A percentile compares a stretch with the other conserved stretches of the same genome.
Evolutionary conservation across 768 basidiomycete genomes (phyloP).

Genomic region (Amanita exitialis): DNA sequence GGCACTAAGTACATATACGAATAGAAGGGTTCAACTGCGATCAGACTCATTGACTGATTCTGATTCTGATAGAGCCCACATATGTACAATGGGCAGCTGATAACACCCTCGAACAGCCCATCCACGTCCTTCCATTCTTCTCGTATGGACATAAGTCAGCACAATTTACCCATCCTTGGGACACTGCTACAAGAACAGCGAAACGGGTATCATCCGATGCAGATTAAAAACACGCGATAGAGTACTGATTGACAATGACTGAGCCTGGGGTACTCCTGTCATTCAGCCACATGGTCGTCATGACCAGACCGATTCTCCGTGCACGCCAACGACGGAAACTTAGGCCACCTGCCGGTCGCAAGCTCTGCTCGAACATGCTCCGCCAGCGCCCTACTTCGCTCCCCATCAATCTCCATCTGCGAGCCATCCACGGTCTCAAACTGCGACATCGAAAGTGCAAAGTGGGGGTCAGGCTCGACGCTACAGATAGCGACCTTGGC

Average conservation of each 20-base stretch:
- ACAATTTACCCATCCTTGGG: too few relatives aligned
- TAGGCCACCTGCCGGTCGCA: slow-evolving; percentile 17
- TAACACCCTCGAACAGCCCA: too few relatives aligned
- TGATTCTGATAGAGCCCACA: too few relatives aligned
- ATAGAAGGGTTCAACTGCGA: too few relatives aligned
- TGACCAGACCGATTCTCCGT: slow-evolving; percentile 11
- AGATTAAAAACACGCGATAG: too few relatives aligned
- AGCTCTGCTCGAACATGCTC: slow-evolving; percentile 20
- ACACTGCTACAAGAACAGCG: too few relatives aligned
- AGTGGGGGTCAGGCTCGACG: not conserved
- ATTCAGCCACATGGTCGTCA: not conserved
- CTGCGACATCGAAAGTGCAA: not conserved
- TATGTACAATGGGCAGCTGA: too few relatives aligned
- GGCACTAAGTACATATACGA: too few relatives aligned
- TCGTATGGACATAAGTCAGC: too few relatives aligned
- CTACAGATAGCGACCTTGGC: not conserved
- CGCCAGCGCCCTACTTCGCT: slow-evolving; percentile 22
- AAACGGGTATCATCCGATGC: too few relatives aligned
- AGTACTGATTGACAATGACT: not conserved
- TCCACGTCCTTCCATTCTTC: too few relatives aligned
- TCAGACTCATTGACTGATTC: too few relatives aligned
- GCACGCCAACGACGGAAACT: slow-evolving; percentile 23
- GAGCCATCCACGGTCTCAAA: slow-evolving; percentile 2
- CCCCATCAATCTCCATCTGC: slow-evolving; percentile 24
- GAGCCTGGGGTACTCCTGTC: not conserved